These are phyloP conservation scores for Climacium dendroides DNA, from an alignment of 225 moss, liverwort and hornwort genomes.

Conservation along the genomic window DNA sequence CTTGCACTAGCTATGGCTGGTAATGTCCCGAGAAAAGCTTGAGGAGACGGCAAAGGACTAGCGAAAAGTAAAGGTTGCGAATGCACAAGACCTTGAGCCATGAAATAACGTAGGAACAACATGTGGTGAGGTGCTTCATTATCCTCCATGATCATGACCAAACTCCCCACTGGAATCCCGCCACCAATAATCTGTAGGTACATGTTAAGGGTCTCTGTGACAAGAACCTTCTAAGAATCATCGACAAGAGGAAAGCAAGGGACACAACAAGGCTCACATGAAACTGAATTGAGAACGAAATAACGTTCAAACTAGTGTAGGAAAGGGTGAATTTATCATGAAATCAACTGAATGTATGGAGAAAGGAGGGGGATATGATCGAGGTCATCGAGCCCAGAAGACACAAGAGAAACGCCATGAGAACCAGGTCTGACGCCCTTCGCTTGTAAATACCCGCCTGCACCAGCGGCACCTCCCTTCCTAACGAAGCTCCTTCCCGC, in stretches of 20 bases:
- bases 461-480: slow-evolving; percentile 20
- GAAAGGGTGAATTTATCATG: background rate
- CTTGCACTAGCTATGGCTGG: slow-evolving; percentile 49
- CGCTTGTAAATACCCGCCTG: slow-evolving; percentile 37
- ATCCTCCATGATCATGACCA: slow-evolving; percentile 93
- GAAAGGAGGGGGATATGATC: slow-evolving; percentile 69
- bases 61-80: slow-evolving; percentile 76
- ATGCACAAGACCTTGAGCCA: slow-evolving; percentile 87
- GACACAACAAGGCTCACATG: background rate
- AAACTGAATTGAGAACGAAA: background rate
- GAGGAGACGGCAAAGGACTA: slow-evolving; percentile 65
- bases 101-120: slow-evolving; percentile 82
- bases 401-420: slow-evolving; percentile 72
- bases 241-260: background rate
- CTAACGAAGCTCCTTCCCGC: slow-evolving; percentile 54
- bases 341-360: background rate
- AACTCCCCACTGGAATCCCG: slow-evolving; percentile 78
- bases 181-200: slow-evolving; percentile 77
- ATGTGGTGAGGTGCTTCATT: slow-evolving; percentile 91
- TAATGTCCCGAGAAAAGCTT: slow-evolving; percentile 72
- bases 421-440: slow-evolving; percentile 65
- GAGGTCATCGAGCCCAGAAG: slow-evolving; percentile 73
- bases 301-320: background rate
- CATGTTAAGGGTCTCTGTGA: slow-evolving; percentile 15
- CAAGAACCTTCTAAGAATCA: background rate